A percentile compares a stretch with the other conserved stretches of the same genome.
These are phyloP conservation scores for Pseudopediastrum boryanum DNA, from an alignment of 139 green algal species.

Conservation along the genomic window DNA sequence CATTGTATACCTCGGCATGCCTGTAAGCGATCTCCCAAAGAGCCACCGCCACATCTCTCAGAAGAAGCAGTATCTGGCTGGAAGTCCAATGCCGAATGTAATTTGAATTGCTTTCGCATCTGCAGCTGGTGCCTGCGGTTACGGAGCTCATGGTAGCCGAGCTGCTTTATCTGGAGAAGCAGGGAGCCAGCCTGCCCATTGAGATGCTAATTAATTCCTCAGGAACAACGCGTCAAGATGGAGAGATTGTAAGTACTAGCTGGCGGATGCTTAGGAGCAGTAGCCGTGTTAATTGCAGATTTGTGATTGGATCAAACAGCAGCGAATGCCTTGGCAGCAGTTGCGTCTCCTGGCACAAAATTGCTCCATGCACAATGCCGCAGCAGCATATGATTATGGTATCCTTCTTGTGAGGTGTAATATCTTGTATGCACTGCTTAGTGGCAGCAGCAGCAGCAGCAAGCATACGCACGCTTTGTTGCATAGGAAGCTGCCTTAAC, in stretches of 20 bases:
- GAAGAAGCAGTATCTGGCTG: neutral
- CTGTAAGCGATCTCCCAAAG: conserved; percentile 54
- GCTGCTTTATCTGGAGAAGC: conserved; percentile 96
- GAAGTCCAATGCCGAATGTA: neutral
- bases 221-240: conserved; percentile 75
- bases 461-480: no score
- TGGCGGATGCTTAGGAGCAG: no score
- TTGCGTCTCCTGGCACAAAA: no score
- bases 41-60: neutral
- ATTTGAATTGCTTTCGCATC: neutral
- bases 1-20: conserved; percentile 99
- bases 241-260: conserved; percentile 67
- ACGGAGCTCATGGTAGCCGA: conserved; percentile 98
- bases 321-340: no score
- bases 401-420: no score
- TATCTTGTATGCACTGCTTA: no score
- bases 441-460: no score
- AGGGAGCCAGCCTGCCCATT: conserved; percentile 83
- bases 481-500: no score
- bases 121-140: conserved; percentile 94
- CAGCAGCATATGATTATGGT: no score
- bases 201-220: conserved; percentile 99
- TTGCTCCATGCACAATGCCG: no score
- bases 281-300: no score
- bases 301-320: no score